These are phyloP conservation scores for Letharia lupina DNA, from an alignment of 495 filamentous ascomycete genomes.

Conservation along the genomic window DNA sequence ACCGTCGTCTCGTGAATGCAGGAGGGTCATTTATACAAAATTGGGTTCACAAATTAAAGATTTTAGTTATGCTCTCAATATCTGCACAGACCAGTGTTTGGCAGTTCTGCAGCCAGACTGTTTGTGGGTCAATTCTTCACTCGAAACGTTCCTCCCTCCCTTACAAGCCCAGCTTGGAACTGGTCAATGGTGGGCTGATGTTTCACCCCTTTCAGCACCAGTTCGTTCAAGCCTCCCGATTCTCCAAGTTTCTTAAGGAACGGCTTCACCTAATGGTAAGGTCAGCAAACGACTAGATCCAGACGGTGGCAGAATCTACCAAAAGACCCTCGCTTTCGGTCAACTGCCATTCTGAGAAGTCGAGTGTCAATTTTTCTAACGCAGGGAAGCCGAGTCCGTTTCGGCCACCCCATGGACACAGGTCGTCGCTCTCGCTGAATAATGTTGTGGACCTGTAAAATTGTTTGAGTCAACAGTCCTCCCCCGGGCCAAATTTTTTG, in stretches of 20 bases:
- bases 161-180: slow-evolving; percentile 15
- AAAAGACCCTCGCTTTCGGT: slow-evolving; percentile 19
- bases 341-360: slow-evolving; percentile 22
- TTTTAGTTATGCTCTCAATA: background rate
- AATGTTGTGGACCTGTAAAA: slow-evolving; percentile 11
- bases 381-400: slow-evolving; percentile 17
- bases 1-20: background rate
- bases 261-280: slow-evolving; percentile 16
- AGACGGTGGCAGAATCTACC: background rate
- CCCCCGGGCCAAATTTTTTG: background rate
- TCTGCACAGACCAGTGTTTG: background rate
- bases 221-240: slow-evolving; percentile 17
- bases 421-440: slow-evolving; percentile 19
- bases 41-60: background rate
- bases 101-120: background rate
- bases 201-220: slow-evolving; percentile 18
- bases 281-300: background rate
- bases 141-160: slow-evolving; percentile 18
- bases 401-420: slow-evolving; percentile 15
- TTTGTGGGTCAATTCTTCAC: background rate
- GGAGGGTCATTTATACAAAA: background rate
- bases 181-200: slow-evolving; percentile 22
- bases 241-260: slow-evolving; percentile 22
- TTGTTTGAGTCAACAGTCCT: background rate
- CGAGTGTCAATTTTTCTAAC: slow-evolving; percentile 19